Evolutionary conservation across 345 rosid species (phyloP), one percentile per base, ranked within the genome.

Genomic region (Eucalyptus sideroxylon): DNA sequence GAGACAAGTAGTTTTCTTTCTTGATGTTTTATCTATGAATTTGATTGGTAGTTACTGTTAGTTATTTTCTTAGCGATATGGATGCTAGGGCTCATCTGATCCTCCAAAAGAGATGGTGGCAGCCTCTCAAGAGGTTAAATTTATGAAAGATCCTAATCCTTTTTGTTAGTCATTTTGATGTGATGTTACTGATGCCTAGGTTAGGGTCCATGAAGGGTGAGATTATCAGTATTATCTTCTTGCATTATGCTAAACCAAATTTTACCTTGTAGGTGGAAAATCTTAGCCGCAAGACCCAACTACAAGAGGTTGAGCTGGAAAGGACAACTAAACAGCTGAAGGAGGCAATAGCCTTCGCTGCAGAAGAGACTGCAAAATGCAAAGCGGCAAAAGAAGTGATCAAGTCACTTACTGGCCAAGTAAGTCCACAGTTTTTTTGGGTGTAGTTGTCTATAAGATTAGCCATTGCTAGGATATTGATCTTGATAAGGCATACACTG

Each of bases 341-440:
- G 90, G 99, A 98, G 93, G 98, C 98, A 50, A 92, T 95, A 88
- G 94, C 96, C 90, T 93, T 96, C 51, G 97, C 99, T 56, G 96
- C 92, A 87, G 99, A 97, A 89, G 99, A 98, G 94, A 93, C 98
- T 50, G 94, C 94, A 82, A 97, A 96, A 94, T 96, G 99, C 95
- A 96, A 96, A 92, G 99, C 98, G 86, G 99, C 99, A 87, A 98
- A 98, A 90, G 99, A 98, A 95, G 99, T 98, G 90, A 98, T 98
- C 94, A 98, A 96, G 94, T 96, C 99, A 5, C 96, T 97, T 80
- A 98, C 99, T 86, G 97, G 97, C 90, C 99, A 98, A 92, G 99
- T 98, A 97, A 96, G 94, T 81, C 69, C 44, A 45, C 42, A 83
- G 23, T 37, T 77, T 21, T 19, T 77, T 77, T 77, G 85, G 85